Evolutionary conservation across 2,329 filamentous ascomycete genomes (phyloP).

Genomic region (Dissoconium aciculare): DNA sequence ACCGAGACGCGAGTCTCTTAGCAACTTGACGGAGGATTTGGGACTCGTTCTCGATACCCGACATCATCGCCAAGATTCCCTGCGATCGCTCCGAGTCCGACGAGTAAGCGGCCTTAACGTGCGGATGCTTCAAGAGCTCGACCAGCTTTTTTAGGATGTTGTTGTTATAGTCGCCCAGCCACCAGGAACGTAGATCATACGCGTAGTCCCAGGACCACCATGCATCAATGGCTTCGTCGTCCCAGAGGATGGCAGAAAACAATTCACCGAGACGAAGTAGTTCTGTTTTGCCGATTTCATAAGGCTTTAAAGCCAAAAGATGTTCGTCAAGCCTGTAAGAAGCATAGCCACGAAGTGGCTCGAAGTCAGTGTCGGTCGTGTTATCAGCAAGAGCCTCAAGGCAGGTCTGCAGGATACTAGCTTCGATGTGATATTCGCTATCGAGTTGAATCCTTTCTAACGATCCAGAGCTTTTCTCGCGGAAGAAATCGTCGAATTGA

Average conservation of each 20-base stretch:
- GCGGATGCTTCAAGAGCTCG: not conserved
- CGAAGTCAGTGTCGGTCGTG: not conserved
- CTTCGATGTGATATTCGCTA: not conserved
- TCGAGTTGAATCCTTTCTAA: conserved; percentile 1
- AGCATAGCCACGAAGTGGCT: not conserved
- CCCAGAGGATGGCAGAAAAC: not conserved
- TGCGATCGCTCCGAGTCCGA: not conserved
- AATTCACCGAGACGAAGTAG: not conserved
- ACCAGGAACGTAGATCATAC: not conserved
- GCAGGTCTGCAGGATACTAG: not conserved
- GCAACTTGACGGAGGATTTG: not conserved
- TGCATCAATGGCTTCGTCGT: conserved; percentile 1
- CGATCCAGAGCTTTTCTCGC: not conserved
- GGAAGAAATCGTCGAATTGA: conserved; percentile 1
- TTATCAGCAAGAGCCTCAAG: not conserved
- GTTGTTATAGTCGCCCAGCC: conserved; percentile 1
- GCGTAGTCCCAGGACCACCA: not conserved
- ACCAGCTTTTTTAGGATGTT: conserved; percentile 1
- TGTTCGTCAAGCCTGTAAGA: not conserved
- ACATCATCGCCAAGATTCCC: not conserved
- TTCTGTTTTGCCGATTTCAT: not conserved
- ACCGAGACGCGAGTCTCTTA: not conserved
- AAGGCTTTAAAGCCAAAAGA: not conserved
- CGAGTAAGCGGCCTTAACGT: not conserved
- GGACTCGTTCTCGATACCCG: not conserved